Evolutionary conservation across 331 rosid genomes (phyloP), one percentile per base, ranked within the genome.

Genomic region (Quercus tomentella): DNA sequence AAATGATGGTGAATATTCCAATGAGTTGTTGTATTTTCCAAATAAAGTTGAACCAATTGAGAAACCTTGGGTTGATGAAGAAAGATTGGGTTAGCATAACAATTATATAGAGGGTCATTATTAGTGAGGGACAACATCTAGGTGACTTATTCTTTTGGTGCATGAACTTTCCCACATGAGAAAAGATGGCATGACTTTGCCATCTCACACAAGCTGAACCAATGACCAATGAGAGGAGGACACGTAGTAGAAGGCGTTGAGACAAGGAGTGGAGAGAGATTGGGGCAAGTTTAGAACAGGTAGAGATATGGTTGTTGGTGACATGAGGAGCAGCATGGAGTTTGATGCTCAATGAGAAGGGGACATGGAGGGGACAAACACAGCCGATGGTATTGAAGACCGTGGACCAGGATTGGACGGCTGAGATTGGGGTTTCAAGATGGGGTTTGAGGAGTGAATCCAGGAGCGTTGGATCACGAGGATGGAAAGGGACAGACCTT

Each of bases 351-450:
- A 73, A 67, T 23, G 56, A 10, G 77, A 72, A 75, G 93, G 93
- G 83, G 86, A 89, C 97, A 92, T 21, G 0, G 56, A 77, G 20
- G 80, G 76, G 80, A 89, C 94, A 86, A n/a, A 31, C 75, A 82
- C 81, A 80, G 88, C 65, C 84, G 31, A 73, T 9, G 70, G 77
- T 56, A 54, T 41, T 82, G 70, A 81, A 82, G 70, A 77, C 70
- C n/a, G 26, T 80, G 86, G 93, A 89, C 97, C 85, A 31, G 58
- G 4, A 70, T 22, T 80, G 55, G 84, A 89, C 84, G 89, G 92
- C 11, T 56, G 26, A 14, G 87, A 86, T 85, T 85, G 41, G 55
- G 25, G 81, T 49, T 58, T 52, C 22, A 17, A 4, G 10, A 23
- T 69, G 60, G 82, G 70, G 57, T 67, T 25, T 80, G 76, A 12